Base-by-base conservation (phyloP, 805 yeast species). In the Saturnispora kantuleensis region DNA sequence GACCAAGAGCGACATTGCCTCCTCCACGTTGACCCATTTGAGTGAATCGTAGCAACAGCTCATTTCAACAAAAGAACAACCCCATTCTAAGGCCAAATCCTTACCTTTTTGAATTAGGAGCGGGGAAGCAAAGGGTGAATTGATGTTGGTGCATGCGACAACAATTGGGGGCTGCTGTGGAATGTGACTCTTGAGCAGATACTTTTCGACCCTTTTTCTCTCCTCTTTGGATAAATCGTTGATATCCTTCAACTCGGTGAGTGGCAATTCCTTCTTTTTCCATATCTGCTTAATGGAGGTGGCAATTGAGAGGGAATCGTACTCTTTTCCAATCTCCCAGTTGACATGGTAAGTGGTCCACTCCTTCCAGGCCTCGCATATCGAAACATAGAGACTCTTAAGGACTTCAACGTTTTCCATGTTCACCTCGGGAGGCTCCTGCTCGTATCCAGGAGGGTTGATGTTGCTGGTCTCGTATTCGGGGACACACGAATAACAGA, bases 291-390 rank as follows among this genome's bases (percentile, higher is more conserved):
- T 77, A 33, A 83, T 55, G 3, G 80, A 75, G 42, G 73, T 67
- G 47, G 79, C 70, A 29, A 83, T 52, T 0, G 84, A 77, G 52
- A 76, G 79, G 0, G 79, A 68, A 55, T 83, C 93, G 35, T 74
- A 73, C 56, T 83, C 93, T 53, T 75, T 68, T 3, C 87, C 86
- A 35, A 66, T 65, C 41, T 76, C 72, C 82, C 86, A 78, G 31
- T 67, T 66, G 18, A 62, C 64, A 49, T 73, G 71, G 55, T 76
- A 83, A 9, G 68, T 66, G 44, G 73, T 59, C 54, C 70, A 83
- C 54, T 81, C 88, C 31, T 65, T 69, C 93, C 93, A 83, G 1
- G 89, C 90, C 49, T 82, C 87, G 10, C 70, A 68, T 16, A 83
- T 67, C 1, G 84, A 75, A 4, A 67, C 69, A 51, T 77, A 70